Conservation (phyloP, 495 filamentous ascomycete genomes). For the Neurospora sublineolata region DNA sequence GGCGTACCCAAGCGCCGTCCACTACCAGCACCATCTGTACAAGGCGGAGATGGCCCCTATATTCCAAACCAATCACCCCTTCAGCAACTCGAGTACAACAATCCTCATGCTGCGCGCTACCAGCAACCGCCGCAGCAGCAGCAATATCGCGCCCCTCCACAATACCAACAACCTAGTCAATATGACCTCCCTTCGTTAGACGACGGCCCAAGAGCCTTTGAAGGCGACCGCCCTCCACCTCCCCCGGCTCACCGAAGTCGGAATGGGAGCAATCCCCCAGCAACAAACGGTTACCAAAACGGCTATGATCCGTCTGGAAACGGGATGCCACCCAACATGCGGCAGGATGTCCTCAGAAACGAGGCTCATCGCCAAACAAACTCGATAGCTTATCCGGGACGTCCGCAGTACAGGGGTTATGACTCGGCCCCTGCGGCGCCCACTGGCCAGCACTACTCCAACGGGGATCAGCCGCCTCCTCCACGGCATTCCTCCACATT, state of each 20-base stretch:
- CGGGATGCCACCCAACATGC: slow-evolving; percentile 28
- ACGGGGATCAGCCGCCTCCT: slow-evolving; percentile 21
- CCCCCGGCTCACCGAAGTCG: slow-evolving; percentile 34
- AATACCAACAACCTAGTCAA: slow-evolving; percentile 9
- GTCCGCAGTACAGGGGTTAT: slow-evolving; percentile 34
- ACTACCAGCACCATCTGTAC: slow-evolving; percentile 43
- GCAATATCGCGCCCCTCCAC: slow-evolving; percentile 12
- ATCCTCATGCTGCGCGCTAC: slow-evolving; percentile 22
- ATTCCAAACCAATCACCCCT: slow-evolving; percentile 30
- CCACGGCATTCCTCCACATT: slow-evolving; percentile 37
- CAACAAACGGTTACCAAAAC: slow-evolving; percentile 22
- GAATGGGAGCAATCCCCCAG: slow-evolving; percentile 25
- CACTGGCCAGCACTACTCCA: slow-evolving; percentile 16
- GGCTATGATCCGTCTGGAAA: slow-evolving; percentile 21
- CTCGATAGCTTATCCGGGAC: slow-evolving; percentile 32
- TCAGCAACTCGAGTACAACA: slow-evolving; percentile 34
- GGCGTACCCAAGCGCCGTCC: slow-evolving; percentile 57
- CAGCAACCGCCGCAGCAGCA: slow-evolving; percentile 25
- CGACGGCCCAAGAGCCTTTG: slow-evolving; percentile 1
- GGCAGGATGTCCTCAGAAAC: slow-evolving; percentile 36
- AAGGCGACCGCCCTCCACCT: slow-evolving; percentile 32
- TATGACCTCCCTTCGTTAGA: slow-evolving; percentile 11
- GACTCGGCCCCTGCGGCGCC: slow-evolving; percentile 31
- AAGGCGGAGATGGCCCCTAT: slow-evolving; percentile 9
- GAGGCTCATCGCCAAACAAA: slow-evolving; percentile 35